Evolutionary conservation across 1,284 basidiomycete species (phyloP).

Genomic region (Lignosus rhinocerotis): DNA sequence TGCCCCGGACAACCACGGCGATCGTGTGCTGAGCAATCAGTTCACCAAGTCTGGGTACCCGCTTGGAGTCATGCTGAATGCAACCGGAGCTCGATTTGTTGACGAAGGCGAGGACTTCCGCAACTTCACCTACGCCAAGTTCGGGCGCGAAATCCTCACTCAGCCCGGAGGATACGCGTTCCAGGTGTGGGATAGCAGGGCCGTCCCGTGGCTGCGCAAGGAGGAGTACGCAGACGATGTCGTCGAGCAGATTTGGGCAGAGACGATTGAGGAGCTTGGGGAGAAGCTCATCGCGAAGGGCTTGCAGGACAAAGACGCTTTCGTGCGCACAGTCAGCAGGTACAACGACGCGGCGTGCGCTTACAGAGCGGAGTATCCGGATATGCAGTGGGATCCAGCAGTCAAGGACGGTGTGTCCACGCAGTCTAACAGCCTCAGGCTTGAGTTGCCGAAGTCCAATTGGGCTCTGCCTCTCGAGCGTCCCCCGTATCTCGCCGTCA

Average conservation of each 20-base stretch:
- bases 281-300: constrained; percentile 47
- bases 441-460: constrained; percentile 49
- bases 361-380: constrained; percentile 38
- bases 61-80: constrained; percentile 66
- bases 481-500: constrained; percentile 61
- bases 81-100: constrained; percentile 57
- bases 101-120: constrained; percentile 72
- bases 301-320: constrained; percentile 40
- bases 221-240: constrained; percentile 68
- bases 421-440: constrained; percentile 35
- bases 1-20: constrained; percentile 49
- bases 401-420: constrained; percentile 63
- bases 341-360: constrained; percentile 53
- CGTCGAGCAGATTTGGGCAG: constrained; percentile 52
- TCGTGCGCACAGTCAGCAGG: constrained; percentile 46
- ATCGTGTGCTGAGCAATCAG: constrained; percentile 61
- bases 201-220: constrained; percentile 44
- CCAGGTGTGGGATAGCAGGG: constrained; percentile 60
- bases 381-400: constrained; percentile 54
- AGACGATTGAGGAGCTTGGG: constrained; percentile 52
- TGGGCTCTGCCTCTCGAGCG: constrained; percentile 59
- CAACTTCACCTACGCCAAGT: constrained; percentile 72
- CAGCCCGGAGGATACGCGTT: constrained; percentile 62
- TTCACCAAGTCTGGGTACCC: constrained; percentile 75
- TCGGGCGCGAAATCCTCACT: constrained; percentile 55